Evolutionary conservation across 176 grass and related monocot genomes (phyloP).

Genomic region (Musa acuminata): DNA sequence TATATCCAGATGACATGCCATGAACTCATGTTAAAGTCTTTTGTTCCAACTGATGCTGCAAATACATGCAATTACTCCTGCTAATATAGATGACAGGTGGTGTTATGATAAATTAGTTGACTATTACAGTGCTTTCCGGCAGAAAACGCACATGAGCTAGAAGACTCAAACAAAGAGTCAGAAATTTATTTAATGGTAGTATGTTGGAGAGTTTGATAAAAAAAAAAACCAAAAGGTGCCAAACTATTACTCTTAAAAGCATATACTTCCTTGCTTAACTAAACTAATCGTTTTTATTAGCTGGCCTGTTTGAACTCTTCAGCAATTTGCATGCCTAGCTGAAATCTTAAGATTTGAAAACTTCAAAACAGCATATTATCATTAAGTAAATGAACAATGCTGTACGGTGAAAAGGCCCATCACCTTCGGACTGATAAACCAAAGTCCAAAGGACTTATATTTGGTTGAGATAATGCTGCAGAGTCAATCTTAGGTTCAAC

Average conservation of each 20-base stretch:
- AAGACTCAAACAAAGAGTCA: neutral
- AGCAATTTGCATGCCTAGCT: neutral
- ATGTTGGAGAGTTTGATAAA: neutral
- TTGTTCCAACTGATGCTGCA: too few species aligned
- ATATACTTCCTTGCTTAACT: neutral
- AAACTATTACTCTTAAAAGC: neutral
- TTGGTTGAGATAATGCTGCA: neutral
- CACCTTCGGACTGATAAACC: neutral
- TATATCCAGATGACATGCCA: too few species aligned
- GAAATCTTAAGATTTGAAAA: neutral
- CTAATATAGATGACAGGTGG: too few species aligned
- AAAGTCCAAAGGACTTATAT: neutral
- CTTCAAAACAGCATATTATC: neutral
- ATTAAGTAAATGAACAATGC: neutral
- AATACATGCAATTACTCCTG: too few species aligned
- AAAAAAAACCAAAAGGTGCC: neutral
- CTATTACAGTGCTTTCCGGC: neutral
- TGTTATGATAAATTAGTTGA: too few species aligned
- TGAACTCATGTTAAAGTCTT: too few species aligned
- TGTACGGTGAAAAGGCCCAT: neutral
- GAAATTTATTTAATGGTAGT: neutral
- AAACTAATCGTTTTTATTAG: neutral
- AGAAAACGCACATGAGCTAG: neutral
- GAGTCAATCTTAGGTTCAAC: neutral
- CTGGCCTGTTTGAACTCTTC: neutral